Conservation (phyloP, 225 moss, liverwort and hornwort genomes). For the Lunularia cruciata region DNA sequence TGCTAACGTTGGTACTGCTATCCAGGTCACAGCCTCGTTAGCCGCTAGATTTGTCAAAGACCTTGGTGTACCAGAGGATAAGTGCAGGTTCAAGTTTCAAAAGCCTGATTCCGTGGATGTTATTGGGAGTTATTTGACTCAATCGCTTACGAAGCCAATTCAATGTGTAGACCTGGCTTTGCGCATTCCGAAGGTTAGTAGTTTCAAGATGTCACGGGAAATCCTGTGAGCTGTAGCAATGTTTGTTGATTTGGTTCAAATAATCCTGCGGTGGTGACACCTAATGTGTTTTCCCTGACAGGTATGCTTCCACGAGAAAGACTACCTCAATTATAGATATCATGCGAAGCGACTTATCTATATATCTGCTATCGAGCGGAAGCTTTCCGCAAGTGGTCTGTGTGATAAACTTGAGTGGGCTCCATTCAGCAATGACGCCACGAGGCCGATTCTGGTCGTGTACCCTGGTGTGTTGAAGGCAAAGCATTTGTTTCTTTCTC, state of each 20-base stretch:
- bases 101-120: conserved; percentile 67
- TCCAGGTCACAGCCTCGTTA: conserved; percentile 55
- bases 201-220: neutral
- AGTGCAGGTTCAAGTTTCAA: conserved; percentile 58
- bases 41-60: conserved; percentile 62
- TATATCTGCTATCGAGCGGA: conserved; percentile 55
- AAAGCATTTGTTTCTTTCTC: too few relatives aligned
- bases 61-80: conserved; percentile 65
- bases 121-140: conserved; percentile 70
- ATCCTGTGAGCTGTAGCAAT: too few relatives aligned
- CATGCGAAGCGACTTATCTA: conserved; percentile 80
- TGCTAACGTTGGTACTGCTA: too few relatives aligned
- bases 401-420: conserved; percentile 63
- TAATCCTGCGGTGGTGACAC: too few relatives aligned
- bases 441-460: conserved; percentile 75
- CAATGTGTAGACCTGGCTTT: conserved; percentile 77
- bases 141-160: conserved; percentile 64
- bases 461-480: conserved; percentile 41
- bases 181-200: conserved; percentile 75
- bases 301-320: conserved; percentile 91
- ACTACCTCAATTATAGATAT: conserved; percentile 85
- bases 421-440: conserved; percentile 54
- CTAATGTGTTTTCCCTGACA: conserved; percentile 33
- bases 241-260: too few relatives aligned
- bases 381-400: conserved; percentile 43